Base-by-base conservation (phyloP, 768 basidiomycete genomes). In the Pilatotrama ljubarskyi region DNA sequence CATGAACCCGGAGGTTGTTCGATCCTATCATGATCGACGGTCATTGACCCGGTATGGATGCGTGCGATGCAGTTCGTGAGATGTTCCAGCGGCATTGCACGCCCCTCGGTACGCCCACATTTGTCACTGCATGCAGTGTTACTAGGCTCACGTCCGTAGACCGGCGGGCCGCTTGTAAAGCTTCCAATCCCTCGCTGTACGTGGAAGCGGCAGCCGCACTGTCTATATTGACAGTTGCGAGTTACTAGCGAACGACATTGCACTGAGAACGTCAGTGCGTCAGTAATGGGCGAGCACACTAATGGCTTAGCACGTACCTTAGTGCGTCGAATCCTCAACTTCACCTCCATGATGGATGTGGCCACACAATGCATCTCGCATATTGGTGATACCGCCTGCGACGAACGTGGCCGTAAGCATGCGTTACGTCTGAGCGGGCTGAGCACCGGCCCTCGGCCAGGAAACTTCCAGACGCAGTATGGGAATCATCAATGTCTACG, bases 371-470 rank as follows among this genome's bases (percentile, higher is more conserved):
- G 29, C 29, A 32, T 10, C 10, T 32, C 29, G 10, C 10, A 32
- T 4, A 4, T 32, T 32, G 29, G 10, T 5, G 10, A 32, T 5
- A 32, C 29, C 5, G 10, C 29, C 48, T n/a, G 22, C 50, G 11
- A 24, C 50, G 36, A 24, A 37, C 20, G 36, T 22, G 50, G 6
- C 17, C 18, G 35, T 20, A 24, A 20, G 18, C 24, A 46, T 11
- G 43, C 13, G 17, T 26, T 8, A 8, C 41, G 25, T 18, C 18
- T 13, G n/a, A 18, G 25, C 18, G 11, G 14, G 55, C 55, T 57
- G 49, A 47, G 55, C 55, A 57, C 38, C 55, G 55, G 55, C 38
- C 22, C 25, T 49, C 55, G 55, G 55, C 24, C 38, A 49, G 55
- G 47, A n/a, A 17, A n/a, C 15, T n/a, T 32, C 47, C 40, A 41